Evolutionary conservation across 306 rosid species (phyloP).

Genomic region (Quercus berberidifolia): DNA sequence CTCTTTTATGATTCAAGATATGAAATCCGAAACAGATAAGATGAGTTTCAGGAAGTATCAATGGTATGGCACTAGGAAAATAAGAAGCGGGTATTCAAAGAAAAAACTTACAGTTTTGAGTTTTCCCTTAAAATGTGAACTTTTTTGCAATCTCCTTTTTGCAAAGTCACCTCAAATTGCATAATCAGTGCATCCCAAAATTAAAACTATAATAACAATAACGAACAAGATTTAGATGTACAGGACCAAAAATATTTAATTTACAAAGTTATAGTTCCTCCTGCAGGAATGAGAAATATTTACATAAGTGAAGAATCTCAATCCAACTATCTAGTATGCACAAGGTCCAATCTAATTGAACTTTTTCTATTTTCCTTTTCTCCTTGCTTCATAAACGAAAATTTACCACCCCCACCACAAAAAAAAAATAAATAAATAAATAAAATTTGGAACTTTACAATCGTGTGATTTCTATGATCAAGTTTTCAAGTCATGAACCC

Average conservation of each 20-base stretch:
- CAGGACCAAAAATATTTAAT: background rate
- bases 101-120: slow-evolving; percentile 38
- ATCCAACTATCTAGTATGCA: background rate
- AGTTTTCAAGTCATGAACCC: background rate
- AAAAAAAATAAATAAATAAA: no score
- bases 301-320: background rate
- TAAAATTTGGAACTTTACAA: background rate
- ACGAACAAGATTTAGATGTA: background rate
- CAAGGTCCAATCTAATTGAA: background rate
- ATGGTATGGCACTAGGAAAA: background rate
- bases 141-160: slow-evolving; percentile 36
- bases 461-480: background rate
- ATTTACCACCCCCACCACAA: background rate
- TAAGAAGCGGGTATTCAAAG: slow-evolving; percentile 8
- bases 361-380: background rate
- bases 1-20: background rate
- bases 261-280: background rate
- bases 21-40: background rate
- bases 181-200: background rate
- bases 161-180: slow-evolving; percentile 41
- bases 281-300: background rate
- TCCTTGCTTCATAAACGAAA: background rate
- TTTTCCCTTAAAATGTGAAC: slow-evolving; percentile 37
- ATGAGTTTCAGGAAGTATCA: slow-evolving; percentile 7
- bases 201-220: background rate